Base-by-base conservation (phyloP, 495 filamentous ascomycete species). In the Hypoxylon lenormandii region DNA sequence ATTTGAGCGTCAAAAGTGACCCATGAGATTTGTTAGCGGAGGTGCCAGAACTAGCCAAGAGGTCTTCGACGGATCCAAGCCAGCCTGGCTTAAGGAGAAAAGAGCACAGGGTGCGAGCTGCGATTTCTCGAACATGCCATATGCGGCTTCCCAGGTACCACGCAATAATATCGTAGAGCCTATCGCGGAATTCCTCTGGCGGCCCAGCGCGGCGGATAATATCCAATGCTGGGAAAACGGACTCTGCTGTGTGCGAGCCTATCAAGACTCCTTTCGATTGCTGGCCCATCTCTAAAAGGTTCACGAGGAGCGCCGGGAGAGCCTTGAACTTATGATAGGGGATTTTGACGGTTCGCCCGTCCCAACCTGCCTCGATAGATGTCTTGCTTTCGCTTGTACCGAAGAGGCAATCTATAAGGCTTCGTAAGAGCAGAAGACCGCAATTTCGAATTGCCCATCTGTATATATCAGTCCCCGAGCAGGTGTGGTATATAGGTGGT, bases 391-490 rank as follows among this genome's bases (percentile, higher is more conserved):
- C 87, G 21, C 83, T 85, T 0, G 85, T 89, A 3, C 90, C 89
- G 10, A 92, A 85, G 54, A 97, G 82, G 19, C 88, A 86, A 58
- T 91, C 92, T 23, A 96, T 87, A 2, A 97, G 76, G 62, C 91
- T 91, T 46, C 93, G 87, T 72, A 97, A 88, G 5, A 98, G 86
- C 82, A 98, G 90, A 30, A 98, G 80, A 21, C 94, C 92, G 57
- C 92, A 96, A 70, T 98, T 98, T 1, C 93, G 87, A 63, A 98
- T 92, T 1, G 93, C 89, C 95, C 95, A 98, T 30, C 90, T 94
- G 36, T 1, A 19, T 12, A 22, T 36, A 36, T 78, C 56, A 77
- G 72, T 47, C 21, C 45, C 47, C 6, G 15, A 33, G 8, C 16
- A 16, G 15, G 37, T 6, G 33, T 67, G 30, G 21, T 10, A 11